Evolutionary conservation across 495 filamentous ascomycete genomes (phyloP), one percentile per base, ranked within the genome.

Genomic region (Coniosporium apollinis): DNA sequence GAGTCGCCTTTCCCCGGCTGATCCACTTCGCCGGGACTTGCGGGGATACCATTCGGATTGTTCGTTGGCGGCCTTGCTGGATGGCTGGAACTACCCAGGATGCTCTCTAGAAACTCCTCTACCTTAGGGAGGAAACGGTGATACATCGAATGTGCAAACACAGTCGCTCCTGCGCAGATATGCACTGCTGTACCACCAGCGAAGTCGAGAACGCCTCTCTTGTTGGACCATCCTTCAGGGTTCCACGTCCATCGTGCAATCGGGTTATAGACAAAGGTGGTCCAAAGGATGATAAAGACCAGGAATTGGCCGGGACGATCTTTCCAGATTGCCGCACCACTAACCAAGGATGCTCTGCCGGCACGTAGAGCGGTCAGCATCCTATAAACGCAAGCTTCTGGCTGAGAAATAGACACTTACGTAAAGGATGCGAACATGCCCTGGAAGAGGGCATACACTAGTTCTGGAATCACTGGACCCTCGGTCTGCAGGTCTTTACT

Each of bases 231-330:
- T 2, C 70, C 69, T 16, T 64, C 61, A 22, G 55, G 44, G 47
- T 71, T 71, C 70, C 69, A 74, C 1, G 70, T 71, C 70, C 70
- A 72, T 44, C 65, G 65, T 5, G 68, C 70, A 30, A 73, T 54
- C 1, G 67, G 67, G 41, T 65, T 69, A 49, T 74, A 73, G 26
- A 73, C 67, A 33, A 72, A 56, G 7, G 69, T 72, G 3, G 67
- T 64, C 70, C 70, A 73, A 38, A 51, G 56, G 52, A 74, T 73
- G 41, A 57, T 58, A 43, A 73, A 74, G 17, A 73, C 50, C 24
- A 72, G 46, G 2, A 65, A 66, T 1, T 69, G 66, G 2, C 71
- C 25, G 45, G 72, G 67, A 17, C 62, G 60, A 8, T 67, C 67
- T 45, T 67, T 53, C 43, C 72, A 69, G 34, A 70, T n/a, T n/a